Evolutionary conservation across 495 filamentous ascomycete species (phyloP).

Genomic region (Saxophila tyrrhenica): DNA sequence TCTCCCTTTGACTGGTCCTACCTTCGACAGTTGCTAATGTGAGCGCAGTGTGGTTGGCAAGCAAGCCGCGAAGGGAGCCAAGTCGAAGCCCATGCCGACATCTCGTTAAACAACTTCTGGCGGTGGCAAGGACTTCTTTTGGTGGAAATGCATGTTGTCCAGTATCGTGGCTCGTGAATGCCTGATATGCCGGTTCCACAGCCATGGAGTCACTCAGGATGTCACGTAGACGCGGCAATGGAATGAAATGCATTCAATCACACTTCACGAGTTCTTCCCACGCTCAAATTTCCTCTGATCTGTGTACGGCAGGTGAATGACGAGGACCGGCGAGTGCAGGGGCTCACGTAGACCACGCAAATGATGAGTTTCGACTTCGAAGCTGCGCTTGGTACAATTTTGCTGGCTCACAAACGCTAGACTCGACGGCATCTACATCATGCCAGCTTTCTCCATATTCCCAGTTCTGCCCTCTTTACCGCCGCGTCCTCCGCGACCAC

Average conservation of each 20-base stretch:
- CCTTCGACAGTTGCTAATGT: not conserved
- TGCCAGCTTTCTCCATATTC: conserved; percentile 12
- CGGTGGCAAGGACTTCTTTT: too few species aligned
- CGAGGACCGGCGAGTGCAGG: too few species aligned
- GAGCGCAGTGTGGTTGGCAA: conserved; percentile 57
- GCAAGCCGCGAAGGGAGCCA: conserved; percentile 90
- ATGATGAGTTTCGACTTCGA: too few species aligned
- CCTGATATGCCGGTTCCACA: too few species aligned
- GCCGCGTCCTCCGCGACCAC: conserved; percentile 15
- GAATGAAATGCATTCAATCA: not conserved
- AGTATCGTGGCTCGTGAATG: too few species aligned
- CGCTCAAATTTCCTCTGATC: not conserved
- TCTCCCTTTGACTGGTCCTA: not conserved
- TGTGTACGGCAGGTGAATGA: too few species aligned
- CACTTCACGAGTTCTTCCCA: not conserved
- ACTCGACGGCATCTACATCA: too few species aligned
- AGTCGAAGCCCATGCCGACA: conserved; percentile 74
- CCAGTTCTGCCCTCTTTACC: conserved; percentile 6
- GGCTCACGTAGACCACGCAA: too few species aligned
- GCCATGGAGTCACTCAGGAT: not conserved
- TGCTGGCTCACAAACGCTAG: too few species aligned
- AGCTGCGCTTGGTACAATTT: too few species aligned
- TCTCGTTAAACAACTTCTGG: conserved; percentile 79
- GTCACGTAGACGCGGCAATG: not conserved
- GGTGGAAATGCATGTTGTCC: too few species aligned